Evolutionary conservation across 352 stramenopile genomes (phyloP).

Genomic region (Elongisporangium anandrum): DNA sequence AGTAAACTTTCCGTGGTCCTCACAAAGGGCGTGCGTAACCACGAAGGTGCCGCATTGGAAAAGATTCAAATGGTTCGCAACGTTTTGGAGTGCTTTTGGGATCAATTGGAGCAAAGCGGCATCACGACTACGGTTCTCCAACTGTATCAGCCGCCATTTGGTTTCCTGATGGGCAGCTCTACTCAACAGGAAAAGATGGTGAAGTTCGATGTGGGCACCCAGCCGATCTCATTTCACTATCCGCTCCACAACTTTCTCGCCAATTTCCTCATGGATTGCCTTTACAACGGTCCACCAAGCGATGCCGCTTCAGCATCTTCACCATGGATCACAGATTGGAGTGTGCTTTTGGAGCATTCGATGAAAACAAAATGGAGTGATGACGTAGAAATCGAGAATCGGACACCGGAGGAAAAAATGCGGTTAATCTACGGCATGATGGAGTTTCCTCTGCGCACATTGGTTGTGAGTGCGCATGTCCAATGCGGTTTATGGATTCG

Average conservation of each 20-base stretch:
- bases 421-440: conserved; percentile 71
- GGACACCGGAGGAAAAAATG: neutral
- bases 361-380: conserved; percentile 11
- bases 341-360: conserved; percentile 39
- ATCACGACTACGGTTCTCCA: conserved; percentile 39
- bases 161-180: conserved; percentile 43
- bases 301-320: conserved; percentile 5
- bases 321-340: conserved; percentile 51
- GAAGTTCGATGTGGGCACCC: conserved; percentile 68
- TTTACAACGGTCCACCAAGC: conserved; percentile 43
- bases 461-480: conserved; percentile 75
- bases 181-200: conserved; percentile 43
- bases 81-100: conserved; percentile 69
- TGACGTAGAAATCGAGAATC: conserved; percentile 15
- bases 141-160: conserved; percentile 56
- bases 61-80: conserved; percentile 65
- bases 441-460: conserved; percentile 71
- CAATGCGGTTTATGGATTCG: conserved; percentile 79
- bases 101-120: conserved; percentile 49
- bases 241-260: conserved; percentile 84
- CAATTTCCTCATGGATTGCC: conserved; percentile 73
- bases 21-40: conserved; percentile 57
- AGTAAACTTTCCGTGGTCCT: conserved; percentile 61
- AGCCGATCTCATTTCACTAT: conserved; percentile 88
- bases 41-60: conserved; percentile 29